Conservation (phyloP, 2,329 filamentous ascomycete species). For the Xylaria sp. region DNA sequence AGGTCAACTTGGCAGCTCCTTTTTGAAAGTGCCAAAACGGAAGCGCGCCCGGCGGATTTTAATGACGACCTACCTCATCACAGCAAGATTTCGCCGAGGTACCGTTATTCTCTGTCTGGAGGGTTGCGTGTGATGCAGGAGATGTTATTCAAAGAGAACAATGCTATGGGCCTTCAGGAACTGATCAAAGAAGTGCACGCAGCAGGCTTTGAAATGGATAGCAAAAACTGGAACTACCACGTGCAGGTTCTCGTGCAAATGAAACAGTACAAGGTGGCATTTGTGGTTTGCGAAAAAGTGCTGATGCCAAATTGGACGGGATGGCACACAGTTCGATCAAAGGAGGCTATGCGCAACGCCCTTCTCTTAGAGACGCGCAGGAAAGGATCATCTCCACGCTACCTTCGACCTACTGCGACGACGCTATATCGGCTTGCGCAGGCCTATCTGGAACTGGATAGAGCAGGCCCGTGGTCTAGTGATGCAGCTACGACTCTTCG, state of each 20-base stretch:
- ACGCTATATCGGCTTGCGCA: constrained; percentile 61
- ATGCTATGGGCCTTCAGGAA: constrained; percentile 59
- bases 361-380: constrained; percentile 54
- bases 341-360: constrained; percentile 42
- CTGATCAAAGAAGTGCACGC: constrained; percentile 66
- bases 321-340: constrained; percentile 62
- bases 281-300: constrained; percentile 76
- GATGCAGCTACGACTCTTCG: constrained; percentile 55
- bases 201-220: constrained; percentile 78
- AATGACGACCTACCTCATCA: constrained; percentile 49
- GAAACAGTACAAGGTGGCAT: constrained; percentile 72
- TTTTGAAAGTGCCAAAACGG: constrained; percentile 61
- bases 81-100: constrained; percentile 55
- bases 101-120: constrained; percentile 64
- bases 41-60: constrained; percentile 51
- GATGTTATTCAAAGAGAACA: constrained; percentile 53
- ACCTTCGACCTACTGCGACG: constrained; percentile 54
- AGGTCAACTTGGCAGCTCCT: constrained; percentile 73
- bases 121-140: constrained; percentile 62
- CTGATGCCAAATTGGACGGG: constrained; percentile 84
- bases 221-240: constrained; percentile 82
- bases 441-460: constrained; percentile 61
- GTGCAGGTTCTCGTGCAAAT: constrained; percentile 73
- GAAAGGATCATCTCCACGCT: constrained; percentile 51
- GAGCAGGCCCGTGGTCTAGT: constrained; percentile 60